These are phyloP conservation scores for Helicocarpus griseus DNA, from an alignment of 2,329 filamentous ascomycete species.

Conservation along the genomic window DNA sequence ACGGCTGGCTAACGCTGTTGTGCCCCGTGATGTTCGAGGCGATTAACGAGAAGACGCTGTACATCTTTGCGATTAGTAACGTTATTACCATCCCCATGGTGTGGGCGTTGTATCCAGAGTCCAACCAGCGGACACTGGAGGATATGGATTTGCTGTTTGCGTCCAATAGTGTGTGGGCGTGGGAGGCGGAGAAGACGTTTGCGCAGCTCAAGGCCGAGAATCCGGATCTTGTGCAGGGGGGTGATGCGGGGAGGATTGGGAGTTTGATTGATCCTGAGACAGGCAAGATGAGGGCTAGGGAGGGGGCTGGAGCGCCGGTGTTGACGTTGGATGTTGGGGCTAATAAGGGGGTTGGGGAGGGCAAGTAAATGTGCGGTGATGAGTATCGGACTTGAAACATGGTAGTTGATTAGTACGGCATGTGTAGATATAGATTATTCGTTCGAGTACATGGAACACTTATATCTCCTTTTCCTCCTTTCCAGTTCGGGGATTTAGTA, in stretches of 20 bases:
- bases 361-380: too few species aligned
- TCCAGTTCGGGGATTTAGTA: too few species aligned
- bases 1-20: conserved; percentile 53
- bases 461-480: too few species aligned
- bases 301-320: neutral
- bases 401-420: too few species aligned
- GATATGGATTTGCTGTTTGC: conserved; percentile 68
- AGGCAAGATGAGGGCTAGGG: conserved; percentile 14
- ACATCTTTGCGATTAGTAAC: conserved; percentile 63
- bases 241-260: conserved; percentile 24
- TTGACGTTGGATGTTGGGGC: conserved; percentile 2
- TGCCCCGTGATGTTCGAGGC: conserved; percentile 53
- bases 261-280: conserved; percentile 25
- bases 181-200: conserved; percentile 61
- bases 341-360: too few species aligned
- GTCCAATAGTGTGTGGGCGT: conserved; percentile 55
- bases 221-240: conserved; percentile 38
- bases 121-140: conserved; percentile 62
- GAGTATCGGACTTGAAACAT: too few species aligned
- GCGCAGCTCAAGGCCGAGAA: conserved; percentile 52
- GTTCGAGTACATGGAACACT: too few species aligned
- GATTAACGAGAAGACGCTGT: conserved; percentile 61
- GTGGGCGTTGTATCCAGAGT: conserved; percentile 66
- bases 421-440: too few species aligned
- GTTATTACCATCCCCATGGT: conserved; percentile 57